Evolutionary conservation across 192 early-diverging fungal genomes (phyloP).

Genomic region (Coemansia sp.): DNA sequence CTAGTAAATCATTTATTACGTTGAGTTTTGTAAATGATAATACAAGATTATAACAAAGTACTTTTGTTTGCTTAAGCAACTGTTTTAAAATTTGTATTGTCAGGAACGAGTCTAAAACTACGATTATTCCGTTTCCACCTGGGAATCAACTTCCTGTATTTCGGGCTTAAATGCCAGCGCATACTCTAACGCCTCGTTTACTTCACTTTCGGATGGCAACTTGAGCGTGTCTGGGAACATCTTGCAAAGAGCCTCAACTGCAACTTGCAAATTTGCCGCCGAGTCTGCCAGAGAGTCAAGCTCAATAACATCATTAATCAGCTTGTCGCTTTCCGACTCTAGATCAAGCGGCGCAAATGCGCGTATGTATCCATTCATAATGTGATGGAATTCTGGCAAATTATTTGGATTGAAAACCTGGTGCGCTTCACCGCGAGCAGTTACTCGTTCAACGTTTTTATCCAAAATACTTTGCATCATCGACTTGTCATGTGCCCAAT

Average conservation of each 20-base stretch:
- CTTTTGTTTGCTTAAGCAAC: no score
- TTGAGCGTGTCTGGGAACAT: conserved; percentile 38
- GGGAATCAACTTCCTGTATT: conserved; percentile 22
- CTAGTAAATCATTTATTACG: no score
- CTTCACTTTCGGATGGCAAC: conserved; percentile 46
- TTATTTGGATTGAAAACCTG: conserved; percentile 71
- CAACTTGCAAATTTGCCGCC: conserved; percentile 44
- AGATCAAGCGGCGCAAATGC: conserved; percentile 57
- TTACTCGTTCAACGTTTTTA: conserved; percentile 57
- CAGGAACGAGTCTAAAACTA: no score
- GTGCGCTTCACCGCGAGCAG: conserved; percentile 72
- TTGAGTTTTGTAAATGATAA: no score
- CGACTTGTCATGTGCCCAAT: conserved; percentile 67
- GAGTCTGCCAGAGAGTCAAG: conserved; percentile 56
- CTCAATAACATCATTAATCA: conserved; percentile 60
- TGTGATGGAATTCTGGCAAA: conserved; percentile 54
- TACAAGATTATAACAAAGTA: no score
- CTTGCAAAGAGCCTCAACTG: conserved; percentile 49
- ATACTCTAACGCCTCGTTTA: conserved; percentile 54
- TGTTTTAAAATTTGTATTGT: no score
- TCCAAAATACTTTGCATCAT: conserved; percentile 50
- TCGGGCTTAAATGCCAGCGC: conserved; percentile 50
- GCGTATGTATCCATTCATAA: conserved; percentile 60
- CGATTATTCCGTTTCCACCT: neutral
- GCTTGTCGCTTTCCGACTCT: conserved; percentile 48